Evolutionary conservation across 2,329 filamentous ascomycete species (phyloP), one percentile per base, ranked within the genome.

Genomic region (Pseudogymnoascus sp.): DNA sequence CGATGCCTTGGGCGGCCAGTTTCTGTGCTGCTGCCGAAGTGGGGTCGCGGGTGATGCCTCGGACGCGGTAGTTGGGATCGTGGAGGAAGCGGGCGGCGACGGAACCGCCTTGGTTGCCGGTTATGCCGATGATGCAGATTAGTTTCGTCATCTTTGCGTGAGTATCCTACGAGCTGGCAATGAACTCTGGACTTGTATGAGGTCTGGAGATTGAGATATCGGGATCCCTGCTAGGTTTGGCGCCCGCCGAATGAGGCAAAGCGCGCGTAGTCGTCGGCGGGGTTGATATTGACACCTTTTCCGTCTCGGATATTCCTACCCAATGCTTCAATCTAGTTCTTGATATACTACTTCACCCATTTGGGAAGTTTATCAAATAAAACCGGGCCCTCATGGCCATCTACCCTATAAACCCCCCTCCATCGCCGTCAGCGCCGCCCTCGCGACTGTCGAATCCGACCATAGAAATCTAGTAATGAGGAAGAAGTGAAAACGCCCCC

Each of bases 41-140:
- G 0, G 74, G 63, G 40, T 80, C 72, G 24, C 80, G 76, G n/a
- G 79, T 81, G 37, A 82, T 65, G 33, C 74, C 78, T 14, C 79
- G 79, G 38, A 82, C 77, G 11, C 69, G 70, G 67, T 75, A 81
- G 35, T 67, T 70, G 1, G 76, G 71, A 10, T 74, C 67, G 19
- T 64, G 31, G 26, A 77, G 73, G 67, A 82, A 81, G 4, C 75
- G 73, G 5, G 74, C 74, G 47, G 77, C 78, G 19, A 82, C 79
- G 7, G 78, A 78, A n/a, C 78, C 76, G 62, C 80, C 80, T 61
- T 82, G 79, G 66, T 78, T 80, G 26, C 76, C 79, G 5, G 78
- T 80, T 19, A 76, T 75, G 21, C 79, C 78, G 59, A 79, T 66
- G 14, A 81, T 74, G 21, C 73, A 74, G 35, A 78, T 69, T 56